Conservation (phyloP, 2,329 filamentous ascomycete species). For the Paraconiothyrium sp. region DNA sequence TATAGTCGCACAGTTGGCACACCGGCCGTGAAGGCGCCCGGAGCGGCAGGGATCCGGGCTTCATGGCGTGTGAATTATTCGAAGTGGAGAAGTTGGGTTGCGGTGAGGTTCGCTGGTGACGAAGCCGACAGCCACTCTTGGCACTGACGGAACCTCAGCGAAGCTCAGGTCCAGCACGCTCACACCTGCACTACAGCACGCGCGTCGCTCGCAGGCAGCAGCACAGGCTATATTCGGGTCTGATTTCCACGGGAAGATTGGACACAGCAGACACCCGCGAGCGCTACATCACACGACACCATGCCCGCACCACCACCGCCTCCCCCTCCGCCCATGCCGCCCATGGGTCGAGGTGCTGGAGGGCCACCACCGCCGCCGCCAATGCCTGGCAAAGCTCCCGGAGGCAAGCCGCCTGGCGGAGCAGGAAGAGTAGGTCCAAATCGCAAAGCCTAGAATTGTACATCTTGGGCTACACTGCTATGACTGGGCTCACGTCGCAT, state of each 20-base stretch:
- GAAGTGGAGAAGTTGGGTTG: slow-evolving; percentile 15
- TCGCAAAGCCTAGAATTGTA: not conserved
- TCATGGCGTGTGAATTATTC: slow-evolving; percentile 34
- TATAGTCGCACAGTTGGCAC: slow-evolving; percentile 47
- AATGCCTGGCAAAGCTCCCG: slow-evolving; percentile 48
- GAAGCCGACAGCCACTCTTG: slow-evolving; percentile 25
- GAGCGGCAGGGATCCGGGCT: slow-evolving; percentile 37
- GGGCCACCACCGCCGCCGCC: slow-evolving; percentile 49
- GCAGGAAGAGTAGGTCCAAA: slow-evolving; percentile 47
- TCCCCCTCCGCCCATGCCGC: slow-evolving; percentile 50
- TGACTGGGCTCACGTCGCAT: slow-evolving; percentile 36
- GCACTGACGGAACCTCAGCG: slow-evolving; percentile 21
- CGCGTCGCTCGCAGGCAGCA: slow-evolving; percentile 20
- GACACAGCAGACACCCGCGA: not conserved
- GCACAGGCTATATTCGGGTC: slow-evolving; percentile 9
- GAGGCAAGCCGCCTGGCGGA: slow-evolving; percentile 40
- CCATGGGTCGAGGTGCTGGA: slow-evolving; percentile 49
- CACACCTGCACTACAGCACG: slow-evolving; percentile 11
- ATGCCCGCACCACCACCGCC: slow-evolving; percentile 47
- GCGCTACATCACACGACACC: slow-evolving; percentile 30
- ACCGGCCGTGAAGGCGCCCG: slow-evolving; percentile 41
- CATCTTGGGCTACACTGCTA: slow-evolving; percentile 4
- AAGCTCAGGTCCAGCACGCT: slow-evolving; percentile 10
- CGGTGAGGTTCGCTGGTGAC: slow-evolving; percentile 29
- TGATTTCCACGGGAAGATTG: not conserved